These are phyloP conservation scores for Pythium coloratum DNA, from an alignment of 352 stramenopile genomes.

Conservation along the genomic window DNA sequence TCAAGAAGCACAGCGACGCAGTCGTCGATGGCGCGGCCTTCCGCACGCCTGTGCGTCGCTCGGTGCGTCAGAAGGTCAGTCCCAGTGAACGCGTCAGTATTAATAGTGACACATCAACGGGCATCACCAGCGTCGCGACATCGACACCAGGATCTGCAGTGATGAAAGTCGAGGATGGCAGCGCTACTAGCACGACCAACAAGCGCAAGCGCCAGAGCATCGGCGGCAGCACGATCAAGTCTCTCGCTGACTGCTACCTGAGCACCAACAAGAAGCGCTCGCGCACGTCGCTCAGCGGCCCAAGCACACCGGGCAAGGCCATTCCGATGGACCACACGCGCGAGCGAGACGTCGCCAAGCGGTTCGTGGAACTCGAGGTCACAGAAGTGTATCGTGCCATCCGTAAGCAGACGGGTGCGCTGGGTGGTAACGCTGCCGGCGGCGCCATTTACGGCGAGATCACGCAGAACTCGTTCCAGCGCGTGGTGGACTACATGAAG, in stretches of 20 bases:
- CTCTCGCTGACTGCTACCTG: slow-evolving; percentile 22
- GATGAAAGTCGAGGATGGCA: not conserved
- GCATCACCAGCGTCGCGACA: not conserved
- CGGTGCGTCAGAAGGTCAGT: slow-evolving; percentile 20
- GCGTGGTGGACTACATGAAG: slow-evolving; percentile 94
- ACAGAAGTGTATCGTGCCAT: slow-evolving; percentile 92
- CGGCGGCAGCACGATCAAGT: slow-evolving; percentile 30
- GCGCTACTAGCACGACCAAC: slow-evolving; percentile 15
- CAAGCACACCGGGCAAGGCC: slow-evolving; percentile 66
- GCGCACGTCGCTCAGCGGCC: slow-evolving; percentile 47
- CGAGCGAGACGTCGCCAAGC: slow-evolving; percentile 65
- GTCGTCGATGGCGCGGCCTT: slow-evolving; percentile 21
- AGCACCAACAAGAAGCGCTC: slow-evolving; percentile 56
- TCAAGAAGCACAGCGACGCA: slow-evolving; percentile 25
- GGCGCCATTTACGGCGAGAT: slow-evolving; percentile 99
- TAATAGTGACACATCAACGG: slow-evolving; percentile 9
- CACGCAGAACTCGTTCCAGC: slow-evolving; percentile 96
- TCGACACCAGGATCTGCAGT: not conserved
- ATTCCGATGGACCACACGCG: slow-evolving; percentile 57
- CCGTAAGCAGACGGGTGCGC: slow-evolving; percentile 91
- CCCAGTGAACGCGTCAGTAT: slow-evolving; percentile 4
- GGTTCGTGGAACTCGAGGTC: slow-evolving; percentile 84
- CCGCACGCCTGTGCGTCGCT: slow-evolving; percentile 19
- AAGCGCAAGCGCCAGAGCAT: slow-evolving; percentile 64
- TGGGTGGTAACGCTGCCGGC: slow-evolving; percentile 94